phyloP scores from a whole-genome alignment of 495 filamentous ascomycete genomes.

The Tuber calosporum region DNA sequence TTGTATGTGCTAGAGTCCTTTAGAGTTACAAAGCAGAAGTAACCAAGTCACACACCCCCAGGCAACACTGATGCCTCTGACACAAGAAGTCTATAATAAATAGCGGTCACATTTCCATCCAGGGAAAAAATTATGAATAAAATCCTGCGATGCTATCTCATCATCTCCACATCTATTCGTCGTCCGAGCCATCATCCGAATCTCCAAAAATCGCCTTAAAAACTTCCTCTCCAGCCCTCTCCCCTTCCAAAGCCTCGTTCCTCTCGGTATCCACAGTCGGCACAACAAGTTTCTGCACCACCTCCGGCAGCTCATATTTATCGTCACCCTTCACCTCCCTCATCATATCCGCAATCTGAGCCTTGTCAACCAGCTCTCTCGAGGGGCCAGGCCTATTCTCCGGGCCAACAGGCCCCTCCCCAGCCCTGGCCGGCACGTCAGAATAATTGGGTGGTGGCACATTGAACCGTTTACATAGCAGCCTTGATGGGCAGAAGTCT shows the following conservation, averaged over 20 bases:
- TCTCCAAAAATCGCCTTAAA: slow-evolving; percentile 93
- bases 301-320: slow-evolving; percentile 21
- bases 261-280: slow-evolving; percentile 61
- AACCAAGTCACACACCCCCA: not conserved
- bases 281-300: slow-evolving; percentile 36
- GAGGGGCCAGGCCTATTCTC: slow-evolving; percentile 30
- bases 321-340: slow-evolving; percentile 40
- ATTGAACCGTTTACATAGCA: slow-evolving; percentile 90
- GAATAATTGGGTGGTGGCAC: slow-evolving; percentile 50
- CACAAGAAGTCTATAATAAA: not conserved
- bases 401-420: slow-evolving; percentile 32
- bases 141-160: not conserved
- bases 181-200: slow-evolving; percentile 68
- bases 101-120: not conserved
- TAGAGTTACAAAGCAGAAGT: not conserved
- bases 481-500: slow-evolving; percentile 72
- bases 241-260: slow-evolving; percentile 80
- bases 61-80: not conserved
- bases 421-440: slow-evolving; percentile 45
- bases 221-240: slow-evolving; percentile 77
- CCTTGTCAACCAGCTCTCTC: slow-evolving; percentile 46
- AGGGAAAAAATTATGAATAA: not conserved
- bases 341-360: slow-evolving; percentile 53
- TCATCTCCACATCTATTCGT: slow-evolving; percentile 28
- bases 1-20: not conserved